phyloP scores from a whole-genome alignment of 257 asterid genomes.

The Verbena officinalis region DNA sequence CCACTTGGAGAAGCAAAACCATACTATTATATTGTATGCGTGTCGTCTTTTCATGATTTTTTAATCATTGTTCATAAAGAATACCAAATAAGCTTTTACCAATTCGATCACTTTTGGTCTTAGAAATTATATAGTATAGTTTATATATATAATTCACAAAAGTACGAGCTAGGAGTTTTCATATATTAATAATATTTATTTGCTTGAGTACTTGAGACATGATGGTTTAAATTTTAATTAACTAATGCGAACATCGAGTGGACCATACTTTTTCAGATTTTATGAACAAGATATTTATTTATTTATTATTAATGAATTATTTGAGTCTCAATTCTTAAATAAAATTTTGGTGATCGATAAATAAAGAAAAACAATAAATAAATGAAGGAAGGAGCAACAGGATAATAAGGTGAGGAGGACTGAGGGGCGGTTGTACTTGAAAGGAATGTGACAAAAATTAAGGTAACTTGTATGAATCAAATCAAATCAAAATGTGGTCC shows the following conservation, averaged over 20 bases:
- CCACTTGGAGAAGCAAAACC: conserved; percentile 33
- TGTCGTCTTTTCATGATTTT: conserved; percentile 25
- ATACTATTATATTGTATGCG: not conserved
- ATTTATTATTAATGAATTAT: too few relatives aligned
- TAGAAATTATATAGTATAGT: too few relatives aligned
- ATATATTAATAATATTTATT: too few relatives aligned
- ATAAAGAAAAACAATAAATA: not conserved
- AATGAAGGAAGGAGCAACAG: not conserved
- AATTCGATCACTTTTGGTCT: not conserved
- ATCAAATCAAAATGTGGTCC: conserved; percentile 30
- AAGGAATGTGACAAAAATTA: conserved; percentile 31
- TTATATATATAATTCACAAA: too few relatives aligned
- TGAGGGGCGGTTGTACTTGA: conserved; percentile 20
- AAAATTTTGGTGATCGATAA: not conserved
- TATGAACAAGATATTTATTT: not conserved
- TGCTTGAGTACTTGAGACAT: too few relatives aligned
- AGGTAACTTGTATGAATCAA: conserved; percentile 15
- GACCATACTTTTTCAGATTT: conserved; percentile 13
- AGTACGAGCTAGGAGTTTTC: too few relatives aligned
- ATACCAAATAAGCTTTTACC: not conserved
- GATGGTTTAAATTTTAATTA: too few relatives aligned
- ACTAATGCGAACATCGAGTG: not conserved
- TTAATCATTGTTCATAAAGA: not conserved
- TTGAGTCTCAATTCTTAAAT: too few relatives aligned
- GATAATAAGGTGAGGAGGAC: conserved; percentile 13